Evolutionary conservation across 192 early-diverging fungal genomes (phyloP).

Genomic region (Neocallimastix lanati): DNA sequence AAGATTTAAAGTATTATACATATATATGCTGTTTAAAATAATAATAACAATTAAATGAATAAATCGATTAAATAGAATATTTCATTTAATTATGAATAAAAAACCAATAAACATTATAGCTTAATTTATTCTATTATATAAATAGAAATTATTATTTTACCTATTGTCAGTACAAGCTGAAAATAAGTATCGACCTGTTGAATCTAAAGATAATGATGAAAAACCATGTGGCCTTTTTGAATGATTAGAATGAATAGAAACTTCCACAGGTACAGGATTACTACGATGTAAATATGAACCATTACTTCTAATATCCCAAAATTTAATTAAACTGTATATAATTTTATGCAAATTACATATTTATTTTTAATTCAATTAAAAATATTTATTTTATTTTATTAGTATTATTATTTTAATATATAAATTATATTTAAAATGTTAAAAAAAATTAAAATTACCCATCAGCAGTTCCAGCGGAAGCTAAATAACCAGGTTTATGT

Average conservation of each 20-base stretch:
- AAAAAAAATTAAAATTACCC: conserved; percentile 29
- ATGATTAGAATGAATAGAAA: conserved; percentile 13
- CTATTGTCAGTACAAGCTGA: conserved; percentile 51
- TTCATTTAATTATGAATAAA: too few species aligned
- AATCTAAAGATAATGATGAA: conserved; percentile 40
- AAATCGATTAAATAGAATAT: too few species aligned
- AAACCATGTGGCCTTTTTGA: conserved; percentile 23
- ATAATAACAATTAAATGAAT: too few species aligned
- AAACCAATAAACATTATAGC: too few species aligned
- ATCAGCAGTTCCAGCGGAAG: conserved; percentile 40
- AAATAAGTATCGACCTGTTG: conserved; percentile 44
- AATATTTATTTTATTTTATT: too few species aligned
- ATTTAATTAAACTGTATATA: conserved; percentile 37
- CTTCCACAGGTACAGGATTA: conserved; percentile 16
- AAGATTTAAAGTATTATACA: conserved; percentile 38
- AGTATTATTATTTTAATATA: too few species aligned
- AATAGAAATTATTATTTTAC: conserved; percentile 4
- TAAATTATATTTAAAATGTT: conserved; percentile 8
- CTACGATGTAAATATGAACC: conserved; percentile 14
- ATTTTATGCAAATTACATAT: too few species aligned
- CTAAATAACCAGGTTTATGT: conserved; percentile 22
- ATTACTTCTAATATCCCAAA: conserved; percentile 59
- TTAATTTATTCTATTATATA: not conserved
- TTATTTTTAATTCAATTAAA: too few species aligned
- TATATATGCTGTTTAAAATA: conserved; percentile 31